These are phyloP conservation scores for Zygosaccharomyces gambellarensis DNA, from an alignment of 805 yeast species.

Conservation along the genomic window DNA sequence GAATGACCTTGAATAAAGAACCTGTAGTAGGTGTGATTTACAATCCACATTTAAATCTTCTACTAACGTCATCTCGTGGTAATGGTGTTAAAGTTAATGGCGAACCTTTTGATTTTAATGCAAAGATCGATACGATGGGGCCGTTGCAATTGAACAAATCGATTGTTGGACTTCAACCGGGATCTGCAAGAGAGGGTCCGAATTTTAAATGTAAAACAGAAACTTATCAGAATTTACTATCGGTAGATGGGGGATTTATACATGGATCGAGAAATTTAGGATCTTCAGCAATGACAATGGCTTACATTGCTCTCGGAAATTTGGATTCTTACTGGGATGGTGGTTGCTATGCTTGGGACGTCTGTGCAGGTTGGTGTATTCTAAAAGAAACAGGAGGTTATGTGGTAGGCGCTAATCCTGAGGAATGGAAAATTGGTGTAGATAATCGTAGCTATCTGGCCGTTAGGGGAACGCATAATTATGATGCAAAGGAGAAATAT, in stretches of 20 bases:
- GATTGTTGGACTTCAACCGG: constrained; percentile 80
- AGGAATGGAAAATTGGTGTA: constrained; percentile 45
- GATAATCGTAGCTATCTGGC: constrained; percentile 52
- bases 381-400: constrained; percentile 56
- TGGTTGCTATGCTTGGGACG: constrained; percentile 68
- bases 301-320: constrained; percentile 55
- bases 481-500: constrained; percentile 40
- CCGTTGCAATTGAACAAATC: constrained; percentile 85
- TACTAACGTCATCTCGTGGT: constrained; percentile 52
- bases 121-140: constrained; percentile 64
- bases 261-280: constrained; percentile 68
- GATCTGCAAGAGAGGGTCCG: constrained; percentile 84
- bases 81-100: constrained; percentile 52
- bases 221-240: constrained; percentile 78
- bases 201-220: constrained; percentile 75
- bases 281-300: constrained; percentile 60
- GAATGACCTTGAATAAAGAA: constrained; percentile 44
- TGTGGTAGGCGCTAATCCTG: constrained; percentile 51
- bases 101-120: constrained; percentile 48
- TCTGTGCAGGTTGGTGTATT: constrained; percentile 66
- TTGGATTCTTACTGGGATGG: constrained; percentile 66
- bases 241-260: constrained; percentile 85
- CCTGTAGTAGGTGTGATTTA: constrained; percentile 62
- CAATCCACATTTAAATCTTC: constrained; percentile 51
- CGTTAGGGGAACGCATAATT: constrained; percentile 44